phyloP scores from a whole-genome alignment of 108 stramenopile species.

The Skeletonema potamos region DNA sequence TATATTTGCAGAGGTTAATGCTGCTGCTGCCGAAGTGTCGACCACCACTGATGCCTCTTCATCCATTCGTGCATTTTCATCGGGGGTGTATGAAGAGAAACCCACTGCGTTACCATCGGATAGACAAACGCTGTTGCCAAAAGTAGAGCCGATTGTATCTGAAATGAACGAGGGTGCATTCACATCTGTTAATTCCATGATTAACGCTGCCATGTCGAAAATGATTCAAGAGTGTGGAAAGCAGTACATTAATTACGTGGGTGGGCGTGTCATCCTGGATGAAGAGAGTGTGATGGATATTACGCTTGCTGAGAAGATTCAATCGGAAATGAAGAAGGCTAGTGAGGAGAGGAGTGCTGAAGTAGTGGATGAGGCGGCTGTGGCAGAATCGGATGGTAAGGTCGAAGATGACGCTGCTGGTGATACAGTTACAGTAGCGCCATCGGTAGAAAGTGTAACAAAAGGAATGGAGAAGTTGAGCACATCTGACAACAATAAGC shows the following conservation, averaged over 20 bases:
- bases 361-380: background rate
- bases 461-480: slow-evolving; percentile 21
- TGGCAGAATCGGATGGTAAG: background rate
- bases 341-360: slow-evolving; percentile 6
- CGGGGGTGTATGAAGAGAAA: slow-evolving; percentile 26
- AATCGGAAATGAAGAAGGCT: slow-evolving; percentile 12
- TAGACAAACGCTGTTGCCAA: slow-evolving; percentile 7
- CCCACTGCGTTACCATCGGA: background rate
- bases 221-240: slow-evolving; percentile 45
- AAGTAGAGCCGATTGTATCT: slow-evolving; percentile 14
- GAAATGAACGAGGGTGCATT: slow-evolving; percentile 9
- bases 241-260: slow-evolving; percentile 19
- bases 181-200: slow-evolving; percentile 7
- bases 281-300: slow-evolving; percentile 30
- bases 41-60: background rate
- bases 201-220: slow-evolving; percentile 38
- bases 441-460: slow-evolving; percentile 12
- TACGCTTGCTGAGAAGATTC: slow-evolving; percentile 25
- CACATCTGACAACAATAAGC: background rate
- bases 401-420: background rate
- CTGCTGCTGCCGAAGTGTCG: background rate
- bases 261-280: slow-evolving; percentile 29
- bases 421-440: background rate
- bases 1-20: slow-evolving; percentile 13
- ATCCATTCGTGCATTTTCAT: slow-evolving; percentile 4